Conservation (phyloP, 805 yeast genomes). For the Schizosaccharomyces japonicus region DNA sequence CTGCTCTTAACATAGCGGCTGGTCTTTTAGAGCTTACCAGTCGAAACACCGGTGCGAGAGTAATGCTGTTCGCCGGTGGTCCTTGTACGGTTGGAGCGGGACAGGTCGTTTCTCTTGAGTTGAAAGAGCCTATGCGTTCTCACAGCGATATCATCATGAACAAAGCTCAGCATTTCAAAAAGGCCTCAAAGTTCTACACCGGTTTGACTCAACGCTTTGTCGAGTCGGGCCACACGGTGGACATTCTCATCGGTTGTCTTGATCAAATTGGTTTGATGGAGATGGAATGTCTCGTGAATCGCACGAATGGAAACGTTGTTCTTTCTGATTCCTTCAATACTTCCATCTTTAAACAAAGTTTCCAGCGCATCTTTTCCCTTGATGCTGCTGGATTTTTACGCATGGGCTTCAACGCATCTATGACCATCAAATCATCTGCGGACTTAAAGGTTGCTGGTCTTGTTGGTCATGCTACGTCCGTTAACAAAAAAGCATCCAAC, state of each 20-base stretch:
- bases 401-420: conserved; percentile 73
- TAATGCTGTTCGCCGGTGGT: conserved; percentile 78
- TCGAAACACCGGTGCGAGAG: conserved; percentile 68
- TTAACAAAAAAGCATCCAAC: conserved; percentile 36
- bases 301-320: conserved; percentile 74
- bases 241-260: conserved; percentile 81
- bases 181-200: conserved; percentile 64
- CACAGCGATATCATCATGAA: conserved; percentile 91
- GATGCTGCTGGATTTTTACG: conserved; percentile 69
- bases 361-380: conserved; percentile 61
- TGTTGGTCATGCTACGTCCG: conserved; percentile 74
- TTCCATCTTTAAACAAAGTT: conserved; percentile 78
- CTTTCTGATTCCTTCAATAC: conserved; percentile 86
- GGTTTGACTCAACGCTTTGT: conserved; percentile 48
- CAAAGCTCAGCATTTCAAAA: conserved; percentile 62
- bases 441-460: conserved; percentile 78
- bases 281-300: conserved; percentile 65
- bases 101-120: conserved; percentile 66
- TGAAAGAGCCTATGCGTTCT: conserved; percentile 89
- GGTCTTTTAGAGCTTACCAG: conserved; percentile 58
- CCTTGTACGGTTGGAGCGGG: conserved; percentile 92
- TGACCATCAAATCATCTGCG: conserved; percentile 66
- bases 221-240: conserved; percentile 53
- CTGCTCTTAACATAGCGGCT: conserved; percentile 69
- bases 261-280: conserved; percentile 90